Evolutionary conservation across 768 basidiomycete genomes (phyloP).

Genomic region (Paxillus ammoniavirescens): DNA sequence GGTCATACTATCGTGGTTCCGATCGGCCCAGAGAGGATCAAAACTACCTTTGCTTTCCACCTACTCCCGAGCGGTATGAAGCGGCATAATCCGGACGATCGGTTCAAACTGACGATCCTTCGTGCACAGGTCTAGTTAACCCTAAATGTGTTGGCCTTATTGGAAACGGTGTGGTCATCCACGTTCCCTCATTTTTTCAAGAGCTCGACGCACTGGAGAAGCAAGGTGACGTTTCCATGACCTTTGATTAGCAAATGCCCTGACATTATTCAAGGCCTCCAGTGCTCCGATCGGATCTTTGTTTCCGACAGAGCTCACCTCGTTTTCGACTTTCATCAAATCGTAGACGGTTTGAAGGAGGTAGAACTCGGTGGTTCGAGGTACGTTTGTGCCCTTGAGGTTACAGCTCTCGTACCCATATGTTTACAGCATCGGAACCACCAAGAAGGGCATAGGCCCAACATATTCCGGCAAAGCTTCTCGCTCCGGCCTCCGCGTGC

Average conservation of each 20-base stretch:
- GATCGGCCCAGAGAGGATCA: conserved; percentile 60
- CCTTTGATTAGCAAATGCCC: not conserved
- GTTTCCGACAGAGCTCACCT: conserved; percentile 96
- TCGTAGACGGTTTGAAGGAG: conserved; percentile 98
- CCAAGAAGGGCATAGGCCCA: conserved; percentile 97
- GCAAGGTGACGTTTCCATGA: conserved; percentile 58
- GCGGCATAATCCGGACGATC: not conserved
- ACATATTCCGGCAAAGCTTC: conserved; percentile 98
- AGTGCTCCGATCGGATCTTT: conserved; percentile 81
- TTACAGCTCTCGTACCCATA: not conserved
- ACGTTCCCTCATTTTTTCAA: conserved; percentile 90
- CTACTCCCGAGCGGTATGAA: conserved; percentile 82
- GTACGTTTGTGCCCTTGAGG: conserved; percentile 31
- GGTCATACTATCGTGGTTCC: conserved; percentile 96
- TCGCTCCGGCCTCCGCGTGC: conserved; percentile 91
- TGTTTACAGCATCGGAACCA: conserved; percentile 83
- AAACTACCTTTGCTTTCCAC: conserved; percentile 93
- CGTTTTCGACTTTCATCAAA: conserved; percentile 99
- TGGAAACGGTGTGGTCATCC: conserved; percentile 94
- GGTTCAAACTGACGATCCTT: not conserved
- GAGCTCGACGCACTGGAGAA: conserved; percentile 85
- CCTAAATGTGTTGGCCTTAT: conserved; percentile 82
- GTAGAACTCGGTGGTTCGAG: conserved; percentile 92
- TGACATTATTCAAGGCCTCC: conserved; percentile 57
- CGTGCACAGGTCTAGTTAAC: conserved; percentile 72